A percentile compares a stretch with the other conserved stretches of the same genome.
phyloP scores from a whole-genome alignment of 768 basidiomycete genomes.

The Tulasnella sp. region DNA sequence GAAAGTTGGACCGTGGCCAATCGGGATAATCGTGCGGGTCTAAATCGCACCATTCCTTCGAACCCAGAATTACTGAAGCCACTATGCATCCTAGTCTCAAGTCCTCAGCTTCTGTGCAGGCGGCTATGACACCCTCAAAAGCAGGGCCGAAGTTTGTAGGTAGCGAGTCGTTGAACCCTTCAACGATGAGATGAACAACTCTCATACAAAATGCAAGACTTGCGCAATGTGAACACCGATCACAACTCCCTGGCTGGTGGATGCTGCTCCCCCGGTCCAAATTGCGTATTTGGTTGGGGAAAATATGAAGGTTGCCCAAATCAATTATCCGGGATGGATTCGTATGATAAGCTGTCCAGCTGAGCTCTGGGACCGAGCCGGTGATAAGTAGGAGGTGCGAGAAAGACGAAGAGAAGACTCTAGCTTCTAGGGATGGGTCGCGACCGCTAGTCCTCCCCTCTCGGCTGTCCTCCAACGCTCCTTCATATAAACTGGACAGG shows the following conservation, averaged over 20 bases:
- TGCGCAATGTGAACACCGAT: background rate
- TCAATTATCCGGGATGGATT: background rate
- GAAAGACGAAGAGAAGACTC: background rate
- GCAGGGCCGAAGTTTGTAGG: background rate
- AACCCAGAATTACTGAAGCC: background rate
- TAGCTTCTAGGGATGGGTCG: background rate
- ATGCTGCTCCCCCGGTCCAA: background rate
- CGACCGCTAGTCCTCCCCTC: too few species aligned
- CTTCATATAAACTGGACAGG: background rate
- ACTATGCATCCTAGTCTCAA: background rate
- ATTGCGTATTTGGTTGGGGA: background rate
- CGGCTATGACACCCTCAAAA: background rate
- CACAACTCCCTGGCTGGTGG: background rate
- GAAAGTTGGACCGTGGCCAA: too few species aligned
- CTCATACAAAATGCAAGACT: background rate
- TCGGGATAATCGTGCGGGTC: too few species aligned
- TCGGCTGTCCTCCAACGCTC: background rate
- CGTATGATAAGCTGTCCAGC: too few species aligned
- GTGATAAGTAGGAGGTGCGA: background rate
- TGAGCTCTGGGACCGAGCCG: background rate
- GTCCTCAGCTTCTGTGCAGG: background rate
- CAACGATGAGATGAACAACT: background rate
- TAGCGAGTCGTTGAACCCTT: background rate
- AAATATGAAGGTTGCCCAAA: background rate
- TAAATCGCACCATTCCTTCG: background rate